Percentiles rank a stretch among this genome's conserved stretches.
Conservation (phyloP, 805 yeast genomes). For the Saccharomycopsis fibuligera region DNA sequence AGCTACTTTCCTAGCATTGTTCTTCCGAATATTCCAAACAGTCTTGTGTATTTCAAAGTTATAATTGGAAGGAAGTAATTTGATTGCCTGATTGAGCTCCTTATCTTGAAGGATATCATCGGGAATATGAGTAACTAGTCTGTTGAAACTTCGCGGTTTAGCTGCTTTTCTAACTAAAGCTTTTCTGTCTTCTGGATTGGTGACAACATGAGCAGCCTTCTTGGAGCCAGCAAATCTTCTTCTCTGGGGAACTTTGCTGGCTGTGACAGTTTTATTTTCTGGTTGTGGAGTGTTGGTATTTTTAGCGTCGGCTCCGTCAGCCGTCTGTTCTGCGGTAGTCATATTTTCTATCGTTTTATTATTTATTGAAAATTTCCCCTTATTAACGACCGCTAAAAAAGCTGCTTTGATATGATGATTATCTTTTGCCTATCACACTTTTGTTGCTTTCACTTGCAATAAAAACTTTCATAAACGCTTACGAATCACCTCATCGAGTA, state of each 20-base stretch:
- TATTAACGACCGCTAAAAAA: too few species aligned
- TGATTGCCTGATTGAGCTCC: constrained; percentile 79
- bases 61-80: constrained; percentile 80
- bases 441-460: too few species aligned
- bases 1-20: constrained; percentile 76
- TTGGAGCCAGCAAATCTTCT: constrained; percentile 15
- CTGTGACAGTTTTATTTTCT: background rate
- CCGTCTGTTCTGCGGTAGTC: too few species aligned
- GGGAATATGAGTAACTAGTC: constrained; percentile 83
- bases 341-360: too few species aligned
- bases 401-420: too few species aligned
- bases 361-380: too few species aligned
- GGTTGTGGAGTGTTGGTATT: too few species aligned
- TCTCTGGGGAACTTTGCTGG: background rate
- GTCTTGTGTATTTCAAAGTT: constrained; percentile 96
- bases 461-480: too few species aligned
- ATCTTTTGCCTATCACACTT: too few species aligned
- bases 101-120: constrained; percentile 71
- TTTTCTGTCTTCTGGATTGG: constrained; percentile 19
- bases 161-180: constrained; percentile 28
- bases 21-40: constrained; percentile 81
- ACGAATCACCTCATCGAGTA: too few species aligned
- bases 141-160: constrained; percentile 31
- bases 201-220: constrained; percentile 2
- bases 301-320: too few species aligned